phyloP scores from a whole-genome alignment of 148 eudicot genomes.

The Camellia granthamiana region DNA sequence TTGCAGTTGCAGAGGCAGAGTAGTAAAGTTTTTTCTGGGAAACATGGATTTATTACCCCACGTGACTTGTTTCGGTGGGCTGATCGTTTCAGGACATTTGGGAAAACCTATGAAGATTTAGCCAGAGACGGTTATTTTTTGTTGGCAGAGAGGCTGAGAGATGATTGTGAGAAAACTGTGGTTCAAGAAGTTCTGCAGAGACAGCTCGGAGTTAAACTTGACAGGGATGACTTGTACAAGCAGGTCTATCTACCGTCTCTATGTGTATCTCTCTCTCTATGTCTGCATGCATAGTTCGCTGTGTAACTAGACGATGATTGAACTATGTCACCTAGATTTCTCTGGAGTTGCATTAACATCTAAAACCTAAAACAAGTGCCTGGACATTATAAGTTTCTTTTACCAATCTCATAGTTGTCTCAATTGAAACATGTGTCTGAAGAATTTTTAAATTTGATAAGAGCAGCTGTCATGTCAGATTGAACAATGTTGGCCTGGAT shows the following conservation, averaged over 20 bases:
- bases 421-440: background rate
- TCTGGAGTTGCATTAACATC: slow-evolving; percentile 1
- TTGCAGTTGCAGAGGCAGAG: slow-evolving; percentile 87
- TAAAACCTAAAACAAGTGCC: background rate
- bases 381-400: background rate
- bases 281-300: background rate
- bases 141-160: slow-evolving; percentile 88
- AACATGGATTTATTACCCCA: slow-evolving; percentile 96
- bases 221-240: slow-evolving; percentile 49
- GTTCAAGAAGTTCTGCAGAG: slow-evolving; percentile 80
- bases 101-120: slow-evolving; percentile 65
- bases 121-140: slow-evolving; percentile 87
- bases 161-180: slow-evolving; percentile 65
- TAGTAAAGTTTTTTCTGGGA: slow-evolving; percentile 95
- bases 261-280: background rate
- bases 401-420: background rate
- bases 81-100: slow-evolving; percentile 62
- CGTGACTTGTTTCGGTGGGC: slow-evolving; percentile 98
- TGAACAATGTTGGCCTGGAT: background rate
- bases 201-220: slow-evolving; percentile 49
- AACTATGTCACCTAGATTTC: background rate
- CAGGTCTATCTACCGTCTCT: slow-evolving; percentile 41
- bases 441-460: background rate
- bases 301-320: background rate
- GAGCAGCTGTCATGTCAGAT: background rate